Conservation (phyloP, 306 rosid genomes). For the Pyrus betulifolia region DNA sequence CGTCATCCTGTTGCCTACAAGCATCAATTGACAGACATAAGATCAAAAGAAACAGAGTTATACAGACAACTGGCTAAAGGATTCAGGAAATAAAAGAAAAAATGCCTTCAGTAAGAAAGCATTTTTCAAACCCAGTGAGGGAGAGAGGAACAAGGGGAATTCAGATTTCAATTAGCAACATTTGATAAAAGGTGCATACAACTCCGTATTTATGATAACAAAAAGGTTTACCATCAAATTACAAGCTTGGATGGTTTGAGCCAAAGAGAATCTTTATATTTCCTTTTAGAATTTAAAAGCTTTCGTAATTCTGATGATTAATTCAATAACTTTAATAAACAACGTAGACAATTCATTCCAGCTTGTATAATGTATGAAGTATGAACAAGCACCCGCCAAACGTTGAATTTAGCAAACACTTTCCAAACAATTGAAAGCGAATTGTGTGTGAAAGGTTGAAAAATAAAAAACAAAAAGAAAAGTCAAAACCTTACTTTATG, state of each 20-base stretch:
- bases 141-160: neutral
- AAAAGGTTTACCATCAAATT: neutral
- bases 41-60: slow-evolving; percentile 14
- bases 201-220: neutral
- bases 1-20: slow-evolving; percentile 85
- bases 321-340: neutral
- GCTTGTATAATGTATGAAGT: neutral
- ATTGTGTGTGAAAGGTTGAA: neutral
- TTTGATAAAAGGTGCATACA: neutral
- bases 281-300: neutral
- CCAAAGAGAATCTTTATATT: neutral
- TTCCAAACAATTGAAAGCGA: neutral
- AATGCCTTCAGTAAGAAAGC: neutral
- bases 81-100: neutral
- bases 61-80: neutral
- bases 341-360: neutral
- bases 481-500: slow-evolving; percentile 46
- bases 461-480: neutral
- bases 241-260: neutral
- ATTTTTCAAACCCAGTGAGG: neutral
- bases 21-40: slow-evolving; percentile 15
- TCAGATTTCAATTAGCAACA: neutral
- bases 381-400: neutral
- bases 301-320: neutral
- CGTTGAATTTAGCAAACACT: neutral